Evolutionary conservation across 441 rosid species (phyloP).

Genomic region (Flueggea neowawraea): DNA sequence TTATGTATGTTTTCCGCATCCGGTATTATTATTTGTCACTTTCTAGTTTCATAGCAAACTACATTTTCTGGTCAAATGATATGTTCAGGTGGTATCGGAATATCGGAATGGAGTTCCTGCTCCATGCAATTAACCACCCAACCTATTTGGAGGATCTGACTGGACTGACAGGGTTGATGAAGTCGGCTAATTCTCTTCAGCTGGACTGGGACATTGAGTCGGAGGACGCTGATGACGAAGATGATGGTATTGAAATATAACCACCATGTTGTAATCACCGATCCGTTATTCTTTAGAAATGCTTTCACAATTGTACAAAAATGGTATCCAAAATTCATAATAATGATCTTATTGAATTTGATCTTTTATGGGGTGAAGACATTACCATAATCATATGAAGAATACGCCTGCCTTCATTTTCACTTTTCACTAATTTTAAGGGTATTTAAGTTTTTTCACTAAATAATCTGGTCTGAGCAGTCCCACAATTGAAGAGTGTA

Average conservation of each 20-base stretch:
- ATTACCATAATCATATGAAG: too few relatives aligned
- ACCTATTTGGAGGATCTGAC: conserved; percentile 95
- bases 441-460: too few relatives aligned
- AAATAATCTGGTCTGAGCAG: too few relatives aligned
- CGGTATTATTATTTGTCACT: not conserved
- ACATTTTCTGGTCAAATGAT: not conserved
- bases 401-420: too few relatives aligned
- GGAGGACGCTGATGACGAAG: conserved; percentile 29
- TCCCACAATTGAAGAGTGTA: too few relatives aligned
- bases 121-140: conserved; percentile 86
- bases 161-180: conserved; percentile 84
- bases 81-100: conserved; percentile 70
- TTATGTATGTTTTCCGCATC: not conserved
- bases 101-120: conserved; percentile 63
- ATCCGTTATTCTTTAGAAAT: too few relatives aligned
- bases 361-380: too few relatives aligned
- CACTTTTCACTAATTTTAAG: too few relatives aligned
- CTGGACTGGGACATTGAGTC: conserved; percentile 75
- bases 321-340: too few relatives aligned
- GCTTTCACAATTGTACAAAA: too few relatives aligned
- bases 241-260: conserved; percentile 39
- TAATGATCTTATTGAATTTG: too few relatives aligned
- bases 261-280: not conserved
- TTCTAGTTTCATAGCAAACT: not conserved
- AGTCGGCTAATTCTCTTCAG: conserved; percentile 58